phyloP scores from a whole-genome alignment of 2,329 filamentous ascomycete genomes.

The Calonectria henricotiae region DNA sequence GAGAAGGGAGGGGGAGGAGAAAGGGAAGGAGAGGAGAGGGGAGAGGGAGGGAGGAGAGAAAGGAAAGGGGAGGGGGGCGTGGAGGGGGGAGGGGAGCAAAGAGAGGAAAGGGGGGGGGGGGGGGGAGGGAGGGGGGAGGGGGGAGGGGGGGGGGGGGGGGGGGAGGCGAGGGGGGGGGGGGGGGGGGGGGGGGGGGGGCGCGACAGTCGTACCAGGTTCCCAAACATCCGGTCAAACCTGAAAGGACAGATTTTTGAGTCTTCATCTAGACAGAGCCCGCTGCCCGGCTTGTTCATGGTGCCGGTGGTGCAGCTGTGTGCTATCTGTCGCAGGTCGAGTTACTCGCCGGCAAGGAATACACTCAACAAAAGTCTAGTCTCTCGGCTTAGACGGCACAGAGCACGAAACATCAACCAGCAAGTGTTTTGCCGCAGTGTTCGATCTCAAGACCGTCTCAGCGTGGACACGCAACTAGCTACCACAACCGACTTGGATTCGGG shows the following conservation, averaged over 20 bases:
- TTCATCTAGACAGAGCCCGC: background rate
- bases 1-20: too few relatives aligned
- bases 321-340: background rate
- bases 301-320: background rate
- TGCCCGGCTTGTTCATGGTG: background rate
- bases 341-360: background rate
- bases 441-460: background rate
- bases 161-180: too few relatives aligned
- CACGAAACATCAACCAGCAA: background rate
- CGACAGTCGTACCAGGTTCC: background rate
- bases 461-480: background rate
- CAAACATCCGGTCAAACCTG: conserved; percentile 1
- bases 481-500: background rate
- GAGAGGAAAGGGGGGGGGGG: too few relatives aligned
- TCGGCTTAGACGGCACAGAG: background rate
- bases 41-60: too few relatives aligned
- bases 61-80: too few relatives aligned
- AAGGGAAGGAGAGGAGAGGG: too few relatives aligned
- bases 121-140: too few relatives aligned
- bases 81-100: too few relatives aligned
- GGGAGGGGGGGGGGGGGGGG: too few relatives aligned
- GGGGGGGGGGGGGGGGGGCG: background rate
- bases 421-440: background rate
- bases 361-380: background rate
- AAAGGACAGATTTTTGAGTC: background rate